Evolutionary conservation across 345 rosid genomes (phyloP), one percentile per base, ranked within the genome.

Genomic region (Dipteronia sinensis): DNA sequence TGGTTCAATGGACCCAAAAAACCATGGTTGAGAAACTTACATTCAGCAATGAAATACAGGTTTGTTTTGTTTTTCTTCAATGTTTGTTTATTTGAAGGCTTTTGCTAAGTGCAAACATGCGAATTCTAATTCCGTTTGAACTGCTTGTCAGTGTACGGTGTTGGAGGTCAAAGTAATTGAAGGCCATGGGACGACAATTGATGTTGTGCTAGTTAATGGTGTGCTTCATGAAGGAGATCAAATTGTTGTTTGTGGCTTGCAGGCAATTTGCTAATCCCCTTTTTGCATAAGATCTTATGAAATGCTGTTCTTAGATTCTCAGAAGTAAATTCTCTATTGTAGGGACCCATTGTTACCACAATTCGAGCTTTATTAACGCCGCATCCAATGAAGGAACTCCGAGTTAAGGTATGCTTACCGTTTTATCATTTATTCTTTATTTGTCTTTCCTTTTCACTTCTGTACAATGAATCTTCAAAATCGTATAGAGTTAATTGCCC

Each of bases 361-460:
- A 90, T 96, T 81, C 90, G 99, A 86, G 94, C 98, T 79, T 72
- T 96, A 74, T 81, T 96, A 82, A 96, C 97, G 61, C 98, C 99
- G 7, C 99, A 94, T 84, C 98, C 99, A 49, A 95, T 95, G 99
- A 95, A 92, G 86, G 99, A 95, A 90, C 87, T 92, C 58, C 89
- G 98, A 47, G 95, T 96, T 73, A 94, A 96, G 97, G 99, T 94
- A 78, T 70, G 79, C 16, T 29, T 76, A 44, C 71, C 31, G 25
- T 55, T 62, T n/a, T 29, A 10, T 16, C 25, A 40, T 69, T 13
- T 76, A 7, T 56, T 61, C 11, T 42, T 73, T 47, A 3, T 72
- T 38, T 20, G 23, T 59, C 51, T 34, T 3, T 72, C n/a, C 1
- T 53, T 53, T 53, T 71, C 25, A 1, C 46, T 23, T 62, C 76